These are phyloP conservation scores for Fraxinus quadrangulata DNA, from an alignment of 257 asterid genomes.

Conservation along the genomic window DNA sequence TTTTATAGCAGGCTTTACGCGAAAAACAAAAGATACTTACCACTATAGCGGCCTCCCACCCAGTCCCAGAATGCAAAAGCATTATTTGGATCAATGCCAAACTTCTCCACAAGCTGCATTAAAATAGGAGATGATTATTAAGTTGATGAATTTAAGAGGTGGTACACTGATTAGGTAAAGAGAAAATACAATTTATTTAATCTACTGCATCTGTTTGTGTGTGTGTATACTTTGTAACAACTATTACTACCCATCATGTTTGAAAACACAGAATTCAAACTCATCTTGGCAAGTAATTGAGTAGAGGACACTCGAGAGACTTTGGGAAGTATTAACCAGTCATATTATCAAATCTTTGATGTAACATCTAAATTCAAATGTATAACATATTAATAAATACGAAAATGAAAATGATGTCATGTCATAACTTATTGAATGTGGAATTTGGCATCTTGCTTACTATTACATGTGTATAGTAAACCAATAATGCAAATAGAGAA, in stretches of 20 bases:
- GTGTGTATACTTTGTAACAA: neutral
- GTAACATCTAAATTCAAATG: neutral
- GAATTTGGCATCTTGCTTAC: neutral
- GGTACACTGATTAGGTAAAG: slow-evolving; percentile 7
- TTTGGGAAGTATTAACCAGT: neutral
- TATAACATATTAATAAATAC: neutral
- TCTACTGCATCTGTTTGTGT: neutral
- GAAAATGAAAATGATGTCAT: neutral
- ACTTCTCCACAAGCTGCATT: slow-evolving; percentile 90
- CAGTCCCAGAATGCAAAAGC: slow-evolving; percentile 99
- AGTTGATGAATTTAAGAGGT: slow-evolving; percentile 22
- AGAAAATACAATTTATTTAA: neutral
- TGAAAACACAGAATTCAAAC: neutral
- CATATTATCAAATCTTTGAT: neutral
- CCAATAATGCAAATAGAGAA: neutral
- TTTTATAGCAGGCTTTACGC: slow-evolving; percentile 17
- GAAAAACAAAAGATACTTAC: slow-evolving; percentile 45
- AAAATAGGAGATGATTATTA: slow-evolving; percentile 25
- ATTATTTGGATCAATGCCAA: slow-evolving; percentile 97
- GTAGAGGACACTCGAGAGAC: neutral
- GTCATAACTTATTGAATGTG: neutral
- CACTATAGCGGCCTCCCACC: slow-evolving; percentile 99
- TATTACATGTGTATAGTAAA: neutral
- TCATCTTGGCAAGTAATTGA: neutral
- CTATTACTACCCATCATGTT: neutral